A percentile compares a stretch with the other conserved stretches of the same genome.
Evolutionary conservation across 371 early-diverging fungal species (phyloP).

Genomic region (Pancytospora epiphaga): DNA sequence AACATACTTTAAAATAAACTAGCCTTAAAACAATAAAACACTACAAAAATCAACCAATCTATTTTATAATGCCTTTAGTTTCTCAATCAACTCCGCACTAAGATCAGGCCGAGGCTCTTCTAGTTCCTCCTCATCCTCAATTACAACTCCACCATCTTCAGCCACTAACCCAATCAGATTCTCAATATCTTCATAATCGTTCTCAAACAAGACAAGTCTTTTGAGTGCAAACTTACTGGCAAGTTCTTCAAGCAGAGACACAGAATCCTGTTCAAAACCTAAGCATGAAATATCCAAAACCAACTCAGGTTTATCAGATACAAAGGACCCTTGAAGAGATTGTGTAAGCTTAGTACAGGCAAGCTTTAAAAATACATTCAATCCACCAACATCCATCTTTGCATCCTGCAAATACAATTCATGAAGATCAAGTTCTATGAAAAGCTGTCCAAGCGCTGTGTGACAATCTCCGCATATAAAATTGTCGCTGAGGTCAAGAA

Average conservation of each 20-base stretch:
- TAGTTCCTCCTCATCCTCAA: not conserved
- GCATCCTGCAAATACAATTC: conserved; percentile 54
- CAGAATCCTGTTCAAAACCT: conserved; percentile 49
- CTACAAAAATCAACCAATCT: too few species aligned
- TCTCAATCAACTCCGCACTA: too few species aligned
- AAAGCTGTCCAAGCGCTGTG: conserved; percentile 39
- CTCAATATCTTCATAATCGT: conserved; percentile 44
- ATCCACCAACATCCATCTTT: conserved; percentile 47
- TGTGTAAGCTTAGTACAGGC: conserved; percentile 15
- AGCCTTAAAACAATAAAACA: too few species aligned
- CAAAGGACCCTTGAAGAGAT: conserved; percentile 37
- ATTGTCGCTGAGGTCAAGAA: conserved; percentile 60
- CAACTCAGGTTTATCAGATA: not conserved
- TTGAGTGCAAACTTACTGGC: conserved; percentile 26
- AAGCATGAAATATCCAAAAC: conserved; percentile 59
- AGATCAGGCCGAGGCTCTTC: too few species aligned
- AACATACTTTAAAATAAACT: too few species aligned
- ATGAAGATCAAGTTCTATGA: conserved; percentile 43
- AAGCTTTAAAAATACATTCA: conserved; percentile 43
- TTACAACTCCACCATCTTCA: not conserved
- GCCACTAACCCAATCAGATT: not conserved
- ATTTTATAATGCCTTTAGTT: too few species aligned
- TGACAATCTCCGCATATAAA: conserved; percentile 52
- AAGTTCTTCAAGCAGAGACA: conserved; percentile 37
- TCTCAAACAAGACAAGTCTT: conserved; percentile 52